A percentile compares a stretch with the other conserved stretches of the same genome.
phyloP scores from a whole-genome alignment of 2,329 filamentous ascomycete genomes.

The Dendryphion nanum region DNA sequence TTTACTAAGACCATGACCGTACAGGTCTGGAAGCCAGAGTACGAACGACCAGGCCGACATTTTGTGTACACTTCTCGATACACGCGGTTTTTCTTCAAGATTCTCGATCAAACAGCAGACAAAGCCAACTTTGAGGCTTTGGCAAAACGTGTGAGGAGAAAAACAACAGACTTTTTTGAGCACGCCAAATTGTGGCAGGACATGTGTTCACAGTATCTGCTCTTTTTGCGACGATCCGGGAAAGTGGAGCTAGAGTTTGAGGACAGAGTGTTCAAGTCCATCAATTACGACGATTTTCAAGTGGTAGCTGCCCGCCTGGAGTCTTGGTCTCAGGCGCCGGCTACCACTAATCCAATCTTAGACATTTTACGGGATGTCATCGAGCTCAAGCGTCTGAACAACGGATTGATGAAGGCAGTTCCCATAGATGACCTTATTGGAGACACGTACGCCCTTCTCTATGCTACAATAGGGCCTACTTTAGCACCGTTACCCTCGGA shows the following conservation, averaged over 20 bases:
- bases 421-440: constrained; percentile 91
- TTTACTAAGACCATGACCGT: constrained; percentile 95
- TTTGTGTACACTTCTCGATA: constrained; percentile 91
- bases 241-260: constrained; percentile 61
- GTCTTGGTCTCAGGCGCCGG: constrained; percentile 54
- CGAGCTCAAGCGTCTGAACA: constrained; percentile 77
- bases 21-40: constrained; percentile 92
- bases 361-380: constrained; percentile 65
- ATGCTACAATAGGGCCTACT: constrained; percentile 62
- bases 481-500: constrained; percentile 53
- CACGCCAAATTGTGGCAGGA: constrained; percentile 64
- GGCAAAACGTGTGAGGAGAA: constrained; percentile 75
- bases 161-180: constrained; percentile 70
- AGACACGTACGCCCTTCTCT: constrained; percentile 81
- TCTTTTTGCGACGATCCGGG: constrained; percentile 57
- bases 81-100: constrained; percentile 73
- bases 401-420: constrained; percentile 78
- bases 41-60: constrained; percentile 79
- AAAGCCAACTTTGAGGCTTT: constrained; percentile 74
- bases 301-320: constrained; percentile 60
- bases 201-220: constrained; percentile 58
- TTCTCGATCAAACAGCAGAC: constrained; percentile 74
- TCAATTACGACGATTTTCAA: constrained; percentile 65
- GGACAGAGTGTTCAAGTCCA: constrained; percentile 62
- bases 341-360: constrained; percentile 50